Conservation (phyloP, 2,329 filamentous ascomycete genomes). For the Arthrinium puccinioides region DNA sequence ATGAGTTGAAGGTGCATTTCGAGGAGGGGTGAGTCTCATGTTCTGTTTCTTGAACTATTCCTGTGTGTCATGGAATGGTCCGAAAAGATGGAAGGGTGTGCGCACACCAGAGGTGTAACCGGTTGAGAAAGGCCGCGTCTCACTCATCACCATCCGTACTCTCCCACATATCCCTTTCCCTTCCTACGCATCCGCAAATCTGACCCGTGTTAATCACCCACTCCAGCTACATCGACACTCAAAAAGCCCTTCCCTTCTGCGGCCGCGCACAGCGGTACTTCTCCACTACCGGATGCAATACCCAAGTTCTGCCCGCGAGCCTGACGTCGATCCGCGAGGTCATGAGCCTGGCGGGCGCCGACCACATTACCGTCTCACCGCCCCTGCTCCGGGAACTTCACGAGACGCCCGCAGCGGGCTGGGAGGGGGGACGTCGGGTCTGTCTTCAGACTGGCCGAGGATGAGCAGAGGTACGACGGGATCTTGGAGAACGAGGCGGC, state of each 20-base stretch:
- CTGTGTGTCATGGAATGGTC: too few species aligned
- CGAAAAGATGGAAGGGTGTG: too few species aligned
- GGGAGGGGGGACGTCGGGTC: constrained; percentile 22
- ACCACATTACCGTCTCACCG: constrained; percentile 54
- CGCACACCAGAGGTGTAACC: too few species aligned
- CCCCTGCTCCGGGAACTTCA: constrained; percentile 40
- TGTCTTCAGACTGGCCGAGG: constrained; percentile 12
- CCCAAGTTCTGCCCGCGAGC: constrained; percentile 48
- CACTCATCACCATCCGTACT: too few species aligned
- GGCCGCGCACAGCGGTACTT: constrained; percentile 47
- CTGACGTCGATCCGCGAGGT: constrained; percentile 51
- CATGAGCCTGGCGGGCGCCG: constrained; percentile 48
- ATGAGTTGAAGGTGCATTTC: constrained; percentile 57
- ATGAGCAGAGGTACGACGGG: constrained; percentile 8
- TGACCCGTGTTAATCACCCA: too few species aligned
- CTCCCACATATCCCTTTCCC: too few species aligned
- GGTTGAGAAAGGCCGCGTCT: too few species aligned
- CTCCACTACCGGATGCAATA: constrained; percentile 28
- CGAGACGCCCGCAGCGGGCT: constrained; percentile 22
- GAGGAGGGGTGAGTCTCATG: constrained; percentile 39
- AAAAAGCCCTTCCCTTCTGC: constrained; percentile 43
- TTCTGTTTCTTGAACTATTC: too few species aligned
- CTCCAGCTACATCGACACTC: constrained; percentile 36
- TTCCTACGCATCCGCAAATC: not conserved
- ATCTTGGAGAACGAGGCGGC: constrained; percentile 32